Evolutionary conservation across 495 filamentous ascomycete genomes (phyloP).

Genomic region (Penicillium ochrochloron): DNA sequence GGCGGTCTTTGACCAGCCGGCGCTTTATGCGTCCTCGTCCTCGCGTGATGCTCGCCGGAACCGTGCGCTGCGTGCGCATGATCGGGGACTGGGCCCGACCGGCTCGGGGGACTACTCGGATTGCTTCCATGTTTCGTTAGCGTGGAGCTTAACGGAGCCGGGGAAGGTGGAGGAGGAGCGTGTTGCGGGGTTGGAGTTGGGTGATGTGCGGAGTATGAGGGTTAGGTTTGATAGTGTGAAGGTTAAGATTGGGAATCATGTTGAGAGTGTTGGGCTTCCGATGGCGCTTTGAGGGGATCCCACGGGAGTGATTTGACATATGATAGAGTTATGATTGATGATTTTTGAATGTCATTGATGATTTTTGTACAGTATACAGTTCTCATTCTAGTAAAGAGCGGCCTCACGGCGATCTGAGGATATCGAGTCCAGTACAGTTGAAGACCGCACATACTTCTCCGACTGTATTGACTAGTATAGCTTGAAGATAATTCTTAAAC

Average conservation of each 20-base stretch:
- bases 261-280: slow-evolving; percentile 58
- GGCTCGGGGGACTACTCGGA: slow-evolving; percentile 42
- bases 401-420: background rate
- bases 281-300: slow-evolving; percentile 4
- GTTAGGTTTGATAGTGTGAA: slow-evolving; percentile 57
- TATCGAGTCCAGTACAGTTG: background rate
- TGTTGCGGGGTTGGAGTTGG: slow-evolving; percentile 43
- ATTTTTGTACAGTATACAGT: background rate
- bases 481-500: background rate
- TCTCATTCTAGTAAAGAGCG: background rate
- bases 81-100: background rate
- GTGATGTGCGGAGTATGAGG: slow-evolving; percentile 21
- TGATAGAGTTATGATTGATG: background rate
- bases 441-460: background rate
- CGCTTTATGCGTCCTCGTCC: slow-evolving; percentile 60
- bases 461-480: background rate
- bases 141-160: slow-evolving; percentile 64
- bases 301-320: background rate
- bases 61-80: slow-evolving; percentile 11
- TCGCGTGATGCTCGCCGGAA: slow-evolving; percentile 1
- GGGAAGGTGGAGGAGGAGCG: slow-evolving; percentile 24
- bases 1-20: slow-evolving; percentile 64
- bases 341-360: background rate
- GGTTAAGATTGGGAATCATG: slow-evolving; percentile 77
- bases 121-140: slow-evolving; percentile 81